Evolutionary conservation across 1,139 yeast genomes (phyloP).

Genomic region (Pneumocystis wakefieldiae): DNA sequence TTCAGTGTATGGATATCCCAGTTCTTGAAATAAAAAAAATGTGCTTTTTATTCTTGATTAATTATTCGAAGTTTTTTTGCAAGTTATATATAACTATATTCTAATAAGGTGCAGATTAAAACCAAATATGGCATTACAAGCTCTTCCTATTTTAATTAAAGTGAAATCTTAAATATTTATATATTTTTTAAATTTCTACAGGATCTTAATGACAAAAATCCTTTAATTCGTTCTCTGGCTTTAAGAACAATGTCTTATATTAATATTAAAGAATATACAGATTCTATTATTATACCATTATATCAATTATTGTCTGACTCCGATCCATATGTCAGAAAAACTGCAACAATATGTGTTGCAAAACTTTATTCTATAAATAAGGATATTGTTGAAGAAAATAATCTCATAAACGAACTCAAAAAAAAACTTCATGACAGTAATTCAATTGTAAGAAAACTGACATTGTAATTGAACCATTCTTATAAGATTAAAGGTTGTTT

Average conservation of each 20-base stretch:
- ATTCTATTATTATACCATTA: constrained; percentile 31
- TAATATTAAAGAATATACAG: constrained; percentile 38
- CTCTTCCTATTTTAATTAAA: constrained; percentile 40
- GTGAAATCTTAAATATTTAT: background rate
- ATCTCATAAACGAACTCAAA: constrained; percentile 42
- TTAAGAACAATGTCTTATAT: constrained; percentile 50
- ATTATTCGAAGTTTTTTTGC: constrained; percentile 47
- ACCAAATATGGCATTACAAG: constrained; percentile 30
- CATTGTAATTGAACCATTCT: background rate
- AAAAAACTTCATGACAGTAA: constrained; percentile 40
- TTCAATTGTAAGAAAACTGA: constrained; percentile 31
- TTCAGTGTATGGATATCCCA: constrained; percentile 42
- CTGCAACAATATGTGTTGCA: constrained; percentile 58
- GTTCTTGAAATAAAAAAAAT: constrained; percentile 64
- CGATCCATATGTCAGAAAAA: constrained; percentile 49
- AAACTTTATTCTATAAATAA: constrained; percentile 48
- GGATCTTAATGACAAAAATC: constrained; percentile 35
- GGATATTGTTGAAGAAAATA: constrained; percentile 31
- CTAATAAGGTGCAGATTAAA: background rate
- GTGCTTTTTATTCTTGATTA: constrained; percentile 37
- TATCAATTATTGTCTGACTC: constrained; percentile 32
- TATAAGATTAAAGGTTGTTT: constrained; percentile 24
- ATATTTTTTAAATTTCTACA: background rate
- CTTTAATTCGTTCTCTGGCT: constrained; percentile 38
- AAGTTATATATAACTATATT: constrained; percentile 19